phyloP scores from a whole-genome alignment of 176 grass and related monocot genomes.

The Oryza australiensis region DNA sequence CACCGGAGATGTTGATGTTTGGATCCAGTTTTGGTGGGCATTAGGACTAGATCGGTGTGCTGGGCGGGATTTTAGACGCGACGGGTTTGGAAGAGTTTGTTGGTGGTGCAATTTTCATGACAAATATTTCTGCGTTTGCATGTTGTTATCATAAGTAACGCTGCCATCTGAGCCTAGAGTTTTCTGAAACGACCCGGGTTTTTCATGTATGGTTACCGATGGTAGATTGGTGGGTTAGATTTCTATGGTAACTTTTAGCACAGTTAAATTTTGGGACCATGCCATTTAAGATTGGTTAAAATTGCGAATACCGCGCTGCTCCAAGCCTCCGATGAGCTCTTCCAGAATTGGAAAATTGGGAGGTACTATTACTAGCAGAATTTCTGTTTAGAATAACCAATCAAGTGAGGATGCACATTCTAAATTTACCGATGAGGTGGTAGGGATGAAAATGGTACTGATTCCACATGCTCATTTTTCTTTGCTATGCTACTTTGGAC shows the following conservation, averaged over 20 bases:
- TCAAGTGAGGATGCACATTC: neutral
- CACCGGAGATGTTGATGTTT: neutral
- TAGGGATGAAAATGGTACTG: neutral
- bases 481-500: neutral
- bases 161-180: neutral
- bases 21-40: neutral
- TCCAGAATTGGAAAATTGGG: neutral
- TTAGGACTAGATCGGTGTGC: conserved; percentile 23
- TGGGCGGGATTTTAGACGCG: neutral
- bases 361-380: neutral
- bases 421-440: neutral
- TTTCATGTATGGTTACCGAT: neutral
- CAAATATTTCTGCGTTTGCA: neutral
- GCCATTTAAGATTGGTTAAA: neutral
- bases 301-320: neutral
- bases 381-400: neutral
- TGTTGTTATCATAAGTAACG: neutral
- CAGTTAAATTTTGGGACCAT: neutral
- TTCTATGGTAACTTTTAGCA: neutral
- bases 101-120: neutral
- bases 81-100: neutral
- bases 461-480: neutral
- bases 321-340: neutral
- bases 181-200: neutral
- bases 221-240: neutral